Evolutionary conservation across 352 stramenopile species (phyloP), one percentile per base, ranked within the genome.

Genomic region (Globisporangium megalacanthum): DNA sequence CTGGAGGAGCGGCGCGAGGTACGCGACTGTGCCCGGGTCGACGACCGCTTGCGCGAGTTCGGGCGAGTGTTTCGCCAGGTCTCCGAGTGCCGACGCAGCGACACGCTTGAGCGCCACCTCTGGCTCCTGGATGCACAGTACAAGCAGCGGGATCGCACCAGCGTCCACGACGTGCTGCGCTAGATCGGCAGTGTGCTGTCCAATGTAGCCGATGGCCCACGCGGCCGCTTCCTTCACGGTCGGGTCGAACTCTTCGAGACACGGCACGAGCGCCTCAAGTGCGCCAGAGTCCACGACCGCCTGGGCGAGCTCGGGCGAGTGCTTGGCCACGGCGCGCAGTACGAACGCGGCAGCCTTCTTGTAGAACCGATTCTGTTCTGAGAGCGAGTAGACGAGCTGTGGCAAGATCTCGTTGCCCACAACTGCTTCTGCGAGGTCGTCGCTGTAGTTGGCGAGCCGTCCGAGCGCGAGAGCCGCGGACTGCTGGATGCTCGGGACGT

Each of bases 351-450:
- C 93, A 0, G 94, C 90, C 64, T 98, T 98, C 70, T 98, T 98
- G 75, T 97, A 98, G 61, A 97, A 98, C 44, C 93, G 77, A 64
- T 98, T 98, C 66, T 98, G 89, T 64, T 97, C 92, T 39, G 86
- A 95, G 6, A 98, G 75, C 25, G 92, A 98, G 65, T 98, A 98
- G 19, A 98, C 94, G n/a, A 98, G 84, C 59, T 98, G 94, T 19
- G 93, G 93, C n/a, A 98, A 73, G 59, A 98, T 98, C 61, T 98
- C 94, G 62, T 98, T 98, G 17, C 88, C 91, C 7, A 98, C 94
- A 3, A 98, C 92, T 0, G 88, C 92, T 57, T 98, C 94, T 7
- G 92, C 93, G 6, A 98, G 73, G 56, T 98, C 94, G 62, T 98
- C 92, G 59, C 83, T 96, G 75, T 98, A 98, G 74, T 98, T 98